Evolutionary conservation across 306 rosid genomes (phyloP).

Genomic region (Urtica urens): DNA sequence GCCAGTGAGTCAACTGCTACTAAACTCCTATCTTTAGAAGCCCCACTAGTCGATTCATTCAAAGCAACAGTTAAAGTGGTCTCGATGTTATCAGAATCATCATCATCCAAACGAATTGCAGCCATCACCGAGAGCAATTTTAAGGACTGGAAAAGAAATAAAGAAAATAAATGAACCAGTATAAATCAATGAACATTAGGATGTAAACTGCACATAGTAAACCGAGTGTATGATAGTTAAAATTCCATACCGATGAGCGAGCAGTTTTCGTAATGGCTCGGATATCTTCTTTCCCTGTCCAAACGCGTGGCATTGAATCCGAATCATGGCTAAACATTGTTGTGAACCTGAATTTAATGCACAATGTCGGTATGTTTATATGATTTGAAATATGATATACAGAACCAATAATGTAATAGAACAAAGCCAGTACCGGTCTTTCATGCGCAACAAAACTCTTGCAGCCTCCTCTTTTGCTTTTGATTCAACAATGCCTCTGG

Average conservation of each 20-base stretch:
- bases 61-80: conserved; percentile 49
- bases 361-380: conserved; percentile 17
- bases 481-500: conserved; percentile 68
- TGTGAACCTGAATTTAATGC: conserved; percentile 56
- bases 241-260: conserved; percentile 62
- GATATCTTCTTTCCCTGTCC: conserved; percentile 91
- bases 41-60: conserved; percentile 41
- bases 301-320: conserved; percentile 94
- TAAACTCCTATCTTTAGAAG: conserved; percentile 43
- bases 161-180: conserved; percentile 1
- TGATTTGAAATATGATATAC: neutral
- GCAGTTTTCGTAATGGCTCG: conserved; percentile 88
- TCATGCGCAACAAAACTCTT: conserved; percentile 83
- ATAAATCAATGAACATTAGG: conserved; percentile 3
- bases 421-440: conserved; percentile 61
- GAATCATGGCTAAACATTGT: conserved; percentile 86
- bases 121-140: conserved; percentile 86
- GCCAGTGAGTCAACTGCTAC: conserved; percentile 64
- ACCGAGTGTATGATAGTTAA: neutral
- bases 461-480: conserved; percentile 96
- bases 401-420: conserved; percentile 7
- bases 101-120: conserved; percentile 73
- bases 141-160: conserved; percentile 90
- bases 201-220: conserved; percentile 4
- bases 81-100: conserved; percentile 48